A percentile compares a stretch with the other conserved stretches of the same genome.
phyloP scores from a whole-genome alignment of 306 rosid genomes.

The Pterocarpus macrocarpus region DNA sequence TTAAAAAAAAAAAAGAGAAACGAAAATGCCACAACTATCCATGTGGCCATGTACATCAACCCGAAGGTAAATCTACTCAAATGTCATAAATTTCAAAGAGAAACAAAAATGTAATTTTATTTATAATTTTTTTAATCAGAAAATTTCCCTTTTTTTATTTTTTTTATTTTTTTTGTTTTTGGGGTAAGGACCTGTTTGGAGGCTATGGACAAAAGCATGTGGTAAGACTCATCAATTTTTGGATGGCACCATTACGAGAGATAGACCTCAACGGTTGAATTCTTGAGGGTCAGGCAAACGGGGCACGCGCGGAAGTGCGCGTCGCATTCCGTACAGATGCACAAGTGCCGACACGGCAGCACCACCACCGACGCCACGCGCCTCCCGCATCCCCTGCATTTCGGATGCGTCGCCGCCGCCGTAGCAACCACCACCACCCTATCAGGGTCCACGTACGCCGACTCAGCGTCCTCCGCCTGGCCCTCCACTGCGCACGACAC shows the following conservation, averaged over 20 bases:
- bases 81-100: neutral
- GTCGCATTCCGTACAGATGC: conserved; percentile 83
- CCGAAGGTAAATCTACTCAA: conserved; percentile 42
- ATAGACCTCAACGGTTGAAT: conserved; percentile 80
- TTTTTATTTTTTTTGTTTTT: neutral
- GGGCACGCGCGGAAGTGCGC: conserved; percentile 78
- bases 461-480: conserved; percentile 87
- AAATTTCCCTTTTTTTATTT: neutral
- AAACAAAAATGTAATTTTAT: conserved; percentile 46
- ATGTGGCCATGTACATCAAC: conserved; percentile 63
- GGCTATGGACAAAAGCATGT: conserved; percentile 34
- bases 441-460: conserved; percentile 77
- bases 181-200: conserved; percentile 36
- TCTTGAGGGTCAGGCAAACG: conserved; percentile 68
- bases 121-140: conserved; percentile 13
- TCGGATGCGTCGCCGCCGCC: conserved; percentile 52
- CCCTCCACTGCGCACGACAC: conserved; percentile 59
- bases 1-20: neutral
- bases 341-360: conserved; percentile 90
- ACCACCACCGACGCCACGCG: conserved; percentile 82
- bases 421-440: conserved; percentile 43
- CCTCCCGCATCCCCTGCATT: conserved; percentile 76
- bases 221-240: neutral
- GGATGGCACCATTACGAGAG: conserved; percentile 51
- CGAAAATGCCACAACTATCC: conserved; percentile 51